Evolutionary conservation across 257 asterid genomes (phyloP), one percentile per base, ranked within the genome.

Genomic region (Oldenlandia corymbosa): DNA sequence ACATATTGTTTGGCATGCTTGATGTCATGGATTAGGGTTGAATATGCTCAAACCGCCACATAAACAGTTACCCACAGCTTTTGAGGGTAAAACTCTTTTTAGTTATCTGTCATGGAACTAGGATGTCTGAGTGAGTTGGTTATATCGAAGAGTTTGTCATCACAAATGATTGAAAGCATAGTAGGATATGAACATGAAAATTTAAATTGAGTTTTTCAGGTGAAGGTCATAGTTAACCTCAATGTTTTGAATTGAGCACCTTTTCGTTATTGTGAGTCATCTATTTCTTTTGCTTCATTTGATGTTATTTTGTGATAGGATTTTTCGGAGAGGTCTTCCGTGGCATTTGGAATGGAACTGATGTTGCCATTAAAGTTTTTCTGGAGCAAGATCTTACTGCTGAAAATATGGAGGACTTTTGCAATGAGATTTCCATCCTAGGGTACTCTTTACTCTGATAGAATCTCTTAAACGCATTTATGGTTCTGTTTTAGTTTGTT

Each of bases 311-410:
- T 58, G 45, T 23, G 16, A 32, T 71, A 93, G 99, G 99, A 45
- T 93, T 93, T 76, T 93, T 93, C 71, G 99, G 99, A 45, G 99
- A 93, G 80, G 99, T 93, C 73, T 93, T 93, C 64, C 96, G 96
- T 65, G 99, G 99, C 71, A 68, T 78, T 73, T 93, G 99, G 99
- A 90, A 93, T 75, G 99, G 99, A 54, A 90, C 95, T 46, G 95
- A 90, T 69, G 99, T 93, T 74, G 99, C 99, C 47, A 82, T 93
- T 72, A 93, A 93, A 82, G 91, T 90, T 72, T 93, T 93, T 76
- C 70, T 93, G 82, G 99, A 90, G 84, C 99, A 93, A 82, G 99
- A 93, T 73, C 94, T 93, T 71, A 93, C 96, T 58, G 94, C 90
- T 53, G 99, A 93, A 83, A 93, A 93, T 68, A 93, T 93, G 97